A percentile compares a stretch with the other conserved stretches of the same genome.
These are phyloP conservation scores for Pseudopithomyces chartarum DNA, from an alignment of 2,329 filamentous ascomycete genomes.

Conservation along the genomic window DNA sequence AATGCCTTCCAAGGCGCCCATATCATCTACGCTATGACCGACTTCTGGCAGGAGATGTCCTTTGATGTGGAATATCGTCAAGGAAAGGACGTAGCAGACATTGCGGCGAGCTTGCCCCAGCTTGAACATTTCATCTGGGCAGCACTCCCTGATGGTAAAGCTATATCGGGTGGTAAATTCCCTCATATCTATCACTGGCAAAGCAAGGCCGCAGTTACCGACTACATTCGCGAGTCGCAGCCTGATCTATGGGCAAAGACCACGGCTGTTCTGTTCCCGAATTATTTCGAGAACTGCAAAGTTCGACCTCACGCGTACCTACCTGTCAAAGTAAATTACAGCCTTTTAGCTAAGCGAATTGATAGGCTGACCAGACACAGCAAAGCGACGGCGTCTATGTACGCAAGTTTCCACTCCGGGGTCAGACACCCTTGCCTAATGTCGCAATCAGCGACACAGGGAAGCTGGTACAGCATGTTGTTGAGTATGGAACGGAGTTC, in stretches of 20 bases:
- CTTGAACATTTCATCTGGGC: not conserved
- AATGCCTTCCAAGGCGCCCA: conserved; percentile 18
- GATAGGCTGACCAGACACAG: too few species aligned
- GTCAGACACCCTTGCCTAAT: too few species aligned
- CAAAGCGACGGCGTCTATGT: too few species aligned
- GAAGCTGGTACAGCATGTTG: too few species aligned
- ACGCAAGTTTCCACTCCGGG: too few species aligned
- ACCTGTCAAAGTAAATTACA: not conserved
- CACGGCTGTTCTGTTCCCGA: not conserved
- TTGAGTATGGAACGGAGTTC: too few species aligned
- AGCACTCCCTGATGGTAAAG: not conserved
- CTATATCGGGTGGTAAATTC: not conserved
- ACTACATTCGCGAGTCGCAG: not conserved
- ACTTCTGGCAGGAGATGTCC: conserved; percentile 42
- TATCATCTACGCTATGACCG: conserved; percentile 46
- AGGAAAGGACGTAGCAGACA: not conserved
- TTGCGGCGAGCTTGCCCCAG: not conserved
- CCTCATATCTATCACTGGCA: not conserved
- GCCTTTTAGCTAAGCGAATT: too few species aligned
- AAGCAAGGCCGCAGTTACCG: not conserved
- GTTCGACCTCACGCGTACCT: not conserved
- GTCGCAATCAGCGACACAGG: too few species aligned
- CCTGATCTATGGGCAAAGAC: not conserved
- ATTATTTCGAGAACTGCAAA: not conserved
- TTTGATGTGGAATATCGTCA: not conserved